Conservation (phyloP, 257 asterid species). For the Thymus mandschuricus region DNA sequence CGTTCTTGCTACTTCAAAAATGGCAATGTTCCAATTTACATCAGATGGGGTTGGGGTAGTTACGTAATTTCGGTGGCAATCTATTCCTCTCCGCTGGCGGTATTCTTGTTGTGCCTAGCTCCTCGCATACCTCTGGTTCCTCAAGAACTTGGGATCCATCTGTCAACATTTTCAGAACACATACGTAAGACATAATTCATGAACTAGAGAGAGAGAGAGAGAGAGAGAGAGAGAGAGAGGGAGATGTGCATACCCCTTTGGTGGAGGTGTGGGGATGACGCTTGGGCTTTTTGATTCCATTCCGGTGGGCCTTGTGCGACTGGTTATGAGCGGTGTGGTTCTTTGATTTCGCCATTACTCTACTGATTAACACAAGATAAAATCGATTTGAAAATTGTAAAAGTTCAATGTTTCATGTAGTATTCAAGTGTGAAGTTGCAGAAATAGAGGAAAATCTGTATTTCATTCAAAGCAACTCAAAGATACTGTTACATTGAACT, state of each 20-base stretch:
- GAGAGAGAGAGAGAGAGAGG: neutral
- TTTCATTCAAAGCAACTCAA: too few relatives aligned
- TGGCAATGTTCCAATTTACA: neutral
- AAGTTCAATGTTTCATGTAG: too few relatives aligned
- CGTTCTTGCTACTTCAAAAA: neutral
- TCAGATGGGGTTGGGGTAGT: constrained; percentile 22
- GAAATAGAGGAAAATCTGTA: too few relatives aligned
- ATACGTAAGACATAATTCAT: neutral
- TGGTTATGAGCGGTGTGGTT: constrained; percentile 95
- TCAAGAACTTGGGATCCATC: constrained; percentile 96
- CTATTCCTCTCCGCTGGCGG: constrained; percentile 60
- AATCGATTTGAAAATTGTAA: neutral
- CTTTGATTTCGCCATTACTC: constrained; percentile 86
- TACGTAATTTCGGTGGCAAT: constrained; percentile 31
- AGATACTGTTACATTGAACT: too few relatives aligned
- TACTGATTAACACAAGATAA: neutral
- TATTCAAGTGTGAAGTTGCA: too few relatives aligned
- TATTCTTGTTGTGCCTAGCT: constrained; percentile 82
- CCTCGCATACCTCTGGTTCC: constrained; percentile 98
- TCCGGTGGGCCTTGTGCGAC: constrained; percentile 83
- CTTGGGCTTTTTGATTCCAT: constrained; percentile 89
- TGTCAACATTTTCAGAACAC: neutral
- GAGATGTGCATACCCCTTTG: constrained; percentile 64
- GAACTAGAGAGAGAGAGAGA: constrained; percentile 1
- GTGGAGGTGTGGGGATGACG: constrained; percentile 78